Conservation (phyloP, 257 asterid species). For the Oldenlandia corymbosa region DNA sequence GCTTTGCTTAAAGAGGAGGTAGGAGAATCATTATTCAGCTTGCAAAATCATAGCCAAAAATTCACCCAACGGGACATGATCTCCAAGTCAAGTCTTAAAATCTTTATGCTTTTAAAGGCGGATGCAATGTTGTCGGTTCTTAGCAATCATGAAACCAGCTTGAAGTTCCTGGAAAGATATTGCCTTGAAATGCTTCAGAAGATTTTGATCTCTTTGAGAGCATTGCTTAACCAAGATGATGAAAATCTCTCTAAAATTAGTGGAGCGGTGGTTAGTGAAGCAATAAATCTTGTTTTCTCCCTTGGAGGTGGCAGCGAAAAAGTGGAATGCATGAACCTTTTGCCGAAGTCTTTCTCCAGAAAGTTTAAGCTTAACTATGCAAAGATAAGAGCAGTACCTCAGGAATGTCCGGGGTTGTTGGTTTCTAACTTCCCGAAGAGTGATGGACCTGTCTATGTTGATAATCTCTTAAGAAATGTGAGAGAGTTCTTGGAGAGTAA, state of each 20-base stretch:
- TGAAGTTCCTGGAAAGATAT: not conserved
- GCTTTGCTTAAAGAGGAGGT: not conserved
- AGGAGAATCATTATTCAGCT: no score
- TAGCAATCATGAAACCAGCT: not conserved
- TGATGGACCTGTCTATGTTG: slow-evolving; percentile 2
- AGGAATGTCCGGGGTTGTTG: not conserved
- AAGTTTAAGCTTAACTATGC: not conserved
- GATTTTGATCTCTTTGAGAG: not conserved
- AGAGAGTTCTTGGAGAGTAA: slow-evolving; percentile 2
- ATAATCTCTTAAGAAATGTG: slow-evolving; percentile 8
- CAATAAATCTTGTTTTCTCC: not conserved
- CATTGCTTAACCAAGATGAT: not conserved
- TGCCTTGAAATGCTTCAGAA: not conserved
- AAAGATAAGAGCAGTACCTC: not conserved
- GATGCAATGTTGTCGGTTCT: not conserved
- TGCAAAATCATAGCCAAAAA: no score
- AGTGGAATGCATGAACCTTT: not conserved
- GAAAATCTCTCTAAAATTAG: not conserved
- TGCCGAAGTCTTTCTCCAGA: not conserved
- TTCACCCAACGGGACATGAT: no score
- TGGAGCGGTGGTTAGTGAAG: not conserved
- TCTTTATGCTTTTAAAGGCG: slow-evolving; percentile 2
- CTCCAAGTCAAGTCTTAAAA: not conserved
- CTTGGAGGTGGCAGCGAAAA: not conserved
- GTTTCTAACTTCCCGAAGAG: slow-evolving; percentile 13